Evolutionary conservation across 768 basidiomycete genomes (phyloP).

Genomic region (Strobilomyces dryophilus): DNA sequence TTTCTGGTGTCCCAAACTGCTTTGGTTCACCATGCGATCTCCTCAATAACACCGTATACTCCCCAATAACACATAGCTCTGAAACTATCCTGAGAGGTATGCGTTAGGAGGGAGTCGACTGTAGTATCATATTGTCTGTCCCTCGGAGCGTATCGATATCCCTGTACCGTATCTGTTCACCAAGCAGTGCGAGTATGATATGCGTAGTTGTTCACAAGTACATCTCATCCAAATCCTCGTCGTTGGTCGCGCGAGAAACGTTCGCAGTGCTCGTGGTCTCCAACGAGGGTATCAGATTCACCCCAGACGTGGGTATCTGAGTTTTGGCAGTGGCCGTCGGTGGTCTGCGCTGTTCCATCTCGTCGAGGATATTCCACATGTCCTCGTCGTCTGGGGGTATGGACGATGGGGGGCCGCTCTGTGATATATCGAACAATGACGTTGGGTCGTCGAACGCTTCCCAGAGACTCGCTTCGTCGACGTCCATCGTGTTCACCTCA

Average conservation of each 20-base stretch:
- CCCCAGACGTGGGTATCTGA: constrained; percentile 25
- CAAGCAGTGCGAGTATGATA: background rate
- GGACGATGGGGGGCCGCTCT: background rate
- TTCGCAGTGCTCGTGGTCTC: constrained; percentile 8
- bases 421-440: constrained; percentile 6
- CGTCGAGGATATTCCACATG: constrained; percentile 66
- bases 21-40: no score
- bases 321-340: background rate
- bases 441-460: constrained; percentile 18
- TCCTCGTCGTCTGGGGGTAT: constrained; percentile 46
- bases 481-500: constrained; percentile 17
- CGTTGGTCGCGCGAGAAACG: constrained; percentile 31
- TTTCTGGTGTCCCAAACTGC: no score
- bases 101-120: no score
- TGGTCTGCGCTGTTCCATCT: constrained; percentile 39
- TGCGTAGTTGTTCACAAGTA: constrained; percentile 37
- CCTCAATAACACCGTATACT: no score
- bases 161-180: background rate
- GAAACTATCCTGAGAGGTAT: no score
- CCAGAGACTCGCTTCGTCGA: constrained; percentile 41
- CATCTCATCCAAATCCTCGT: constrained; percentile 64
- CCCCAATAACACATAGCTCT: no score
- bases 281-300: constrained; percentile 13
- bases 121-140: no score
- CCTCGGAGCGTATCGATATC: no score